Conservation (phyloP, 345 rosid genomes). For the Eucalyptus cloeziana region DNA sequence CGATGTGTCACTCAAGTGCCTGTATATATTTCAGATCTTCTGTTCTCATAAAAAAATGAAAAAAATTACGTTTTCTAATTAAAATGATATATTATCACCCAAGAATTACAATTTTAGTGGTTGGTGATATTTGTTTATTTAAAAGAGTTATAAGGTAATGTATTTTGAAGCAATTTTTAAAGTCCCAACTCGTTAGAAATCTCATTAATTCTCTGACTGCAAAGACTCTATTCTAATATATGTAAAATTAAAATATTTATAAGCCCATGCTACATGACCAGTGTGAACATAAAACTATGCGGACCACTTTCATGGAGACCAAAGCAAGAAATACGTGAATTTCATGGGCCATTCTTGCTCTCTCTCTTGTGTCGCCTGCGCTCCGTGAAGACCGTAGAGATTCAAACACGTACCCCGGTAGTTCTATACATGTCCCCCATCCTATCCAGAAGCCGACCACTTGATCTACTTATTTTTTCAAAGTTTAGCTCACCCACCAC, state of each 20-base stretch:
- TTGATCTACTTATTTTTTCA: constrained; percentile 20
- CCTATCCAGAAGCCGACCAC: not conserved
- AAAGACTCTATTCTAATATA: not conserved
- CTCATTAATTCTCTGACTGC: not conserved
- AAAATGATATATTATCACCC: not conserved
- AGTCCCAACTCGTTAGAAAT: not conserved
- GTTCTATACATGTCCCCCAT: not conserved
- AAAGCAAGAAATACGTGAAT: not conserved
- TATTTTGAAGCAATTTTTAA: not conserved
- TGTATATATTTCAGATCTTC: not conserved
- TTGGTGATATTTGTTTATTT: not conserved
- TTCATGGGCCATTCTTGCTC: not conserved
- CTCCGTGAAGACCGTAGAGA: not conserved
- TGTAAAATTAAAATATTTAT: not conserved
- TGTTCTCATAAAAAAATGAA: not conserved
- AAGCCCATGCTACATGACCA: not conserved
- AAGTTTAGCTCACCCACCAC: constrained; percentile 65
- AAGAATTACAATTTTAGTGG: not conserved
- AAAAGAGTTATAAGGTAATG: not conserved
- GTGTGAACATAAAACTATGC: not conserved
- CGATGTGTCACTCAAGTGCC: not conserved
- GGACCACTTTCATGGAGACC: not conserved
- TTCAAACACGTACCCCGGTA: not conserved
- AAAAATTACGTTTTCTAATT: not conserved
- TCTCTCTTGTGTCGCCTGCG: not conserved